Evolutionary conservation across 306 rosid genomes (phyloP).

Genomic region (Cicer chorassanicum): DNA sequence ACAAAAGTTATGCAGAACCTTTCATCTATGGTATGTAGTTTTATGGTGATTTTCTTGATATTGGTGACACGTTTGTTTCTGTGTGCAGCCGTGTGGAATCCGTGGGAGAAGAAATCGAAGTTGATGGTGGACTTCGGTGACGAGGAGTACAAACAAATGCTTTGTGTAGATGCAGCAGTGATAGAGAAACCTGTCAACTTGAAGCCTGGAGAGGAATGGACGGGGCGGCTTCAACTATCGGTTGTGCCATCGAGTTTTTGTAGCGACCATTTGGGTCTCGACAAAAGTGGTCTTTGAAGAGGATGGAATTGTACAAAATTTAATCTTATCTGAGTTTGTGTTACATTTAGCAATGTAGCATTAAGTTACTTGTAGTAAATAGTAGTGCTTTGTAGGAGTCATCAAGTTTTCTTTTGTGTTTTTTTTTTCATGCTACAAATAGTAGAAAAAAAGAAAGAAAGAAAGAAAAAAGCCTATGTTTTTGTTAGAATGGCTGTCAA

Average conservation of each 20-base stretch:
- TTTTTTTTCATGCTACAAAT: conserved; percentile 24
- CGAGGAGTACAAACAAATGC: conserved; percentile 91
- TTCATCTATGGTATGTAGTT: not conserved
- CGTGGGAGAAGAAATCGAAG: conserved; percentile 95
- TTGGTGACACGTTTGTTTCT: conserved; percentile 20
- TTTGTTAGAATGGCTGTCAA: conserved; percentile 45
- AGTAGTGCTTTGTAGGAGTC: conserved; percentile 27
- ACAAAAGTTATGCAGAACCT: not conserved
- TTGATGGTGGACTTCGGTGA: conserved; percentile 83
- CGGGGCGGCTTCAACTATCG: conserved; percentile 74
- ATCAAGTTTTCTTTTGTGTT: conserved; percentile 24
- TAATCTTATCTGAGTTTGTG: conserved; percentile 37
- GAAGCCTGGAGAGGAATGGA: conserved; percentile 99
- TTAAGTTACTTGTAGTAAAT: conserved; percentile 33
- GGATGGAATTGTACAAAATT: conserved; percentile 47
- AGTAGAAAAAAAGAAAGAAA: not conserved
- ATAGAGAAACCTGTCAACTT: conserved; percentile 73
- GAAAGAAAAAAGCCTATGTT: conserved; percentile 40
- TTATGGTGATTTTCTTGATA: conserved; percentile 4
- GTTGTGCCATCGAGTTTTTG: conserved; percentile 91
- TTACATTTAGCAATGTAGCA: conserved; percentile 34
- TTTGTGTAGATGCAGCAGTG: conserved; percentile 89
- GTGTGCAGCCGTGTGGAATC: conserved; percentile 86
- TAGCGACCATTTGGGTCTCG: conserved; percentile 66
- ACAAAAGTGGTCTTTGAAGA: conserved; percentile 46